Evolutionary conservation across 192 early-diverging fungal species (phyloP).

Genomic region (Backusella macrospora): DNA sequence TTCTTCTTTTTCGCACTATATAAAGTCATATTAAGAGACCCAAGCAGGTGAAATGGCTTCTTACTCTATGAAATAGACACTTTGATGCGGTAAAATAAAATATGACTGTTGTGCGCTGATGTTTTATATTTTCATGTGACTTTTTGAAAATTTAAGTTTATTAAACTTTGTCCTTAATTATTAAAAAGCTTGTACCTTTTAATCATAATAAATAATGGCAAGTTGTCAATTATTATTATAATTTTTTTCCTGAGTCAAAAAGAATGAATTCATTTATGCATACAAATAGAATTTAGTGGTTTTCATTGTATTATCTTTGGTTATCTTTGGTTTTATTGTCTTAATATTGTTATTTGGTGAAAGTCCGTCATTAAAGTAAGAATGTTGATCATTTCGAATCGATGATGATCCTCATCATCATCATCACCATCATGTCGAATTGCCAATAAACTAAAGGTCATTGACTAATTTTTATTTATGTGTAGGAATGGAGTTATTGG

Average conservation of each 20-base stretch:
- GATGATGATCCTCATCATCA: not conserved
- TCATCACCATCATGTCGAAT: not conserved
- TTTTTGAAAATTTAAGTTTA: too few species aligned
- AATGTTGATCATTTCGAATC: not conserved
- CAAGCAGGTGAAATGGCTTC: too few species aligned
- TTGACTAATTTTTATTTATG: not conserved
- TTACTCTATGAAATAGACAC: too few species aligned
- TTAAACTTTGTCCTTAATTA: too few species aligned
- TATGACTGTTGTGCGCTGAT: too few species aligned
- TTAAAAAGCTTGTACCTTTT: not conserved
- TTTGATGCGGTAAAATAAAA: too few species aligned
- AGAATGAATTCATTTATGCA: not conserved
- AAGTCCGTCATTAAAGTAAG: slow-evolving; percentile 33
- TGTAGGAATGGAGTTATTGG: slow-evolving; percentile 37
- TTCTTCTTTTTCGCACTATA: too few species aligned
- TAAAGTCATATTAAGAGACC: too few species aligned
- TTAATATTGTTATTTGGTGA: slow-evolving; percentile 40
- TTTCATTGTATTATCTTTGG: slow-evolving; percentile 19
- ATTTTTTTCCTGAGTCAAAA: not conserved
- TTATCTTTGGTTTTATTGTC: slow-evolving; percentile 19
- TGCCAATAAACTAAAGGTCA: not conserved
- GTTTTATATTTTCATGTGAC: too few species aligned
- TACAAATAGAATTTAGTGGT: slow-evolving; percentile 1
- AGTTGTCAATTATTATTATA: not conserved
- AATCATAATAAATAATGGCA: not conserved